Evolutionary conservation across 768 basidiomycete species (phyloP).

Genomic region (Suillus cothurnatus): DNA sequence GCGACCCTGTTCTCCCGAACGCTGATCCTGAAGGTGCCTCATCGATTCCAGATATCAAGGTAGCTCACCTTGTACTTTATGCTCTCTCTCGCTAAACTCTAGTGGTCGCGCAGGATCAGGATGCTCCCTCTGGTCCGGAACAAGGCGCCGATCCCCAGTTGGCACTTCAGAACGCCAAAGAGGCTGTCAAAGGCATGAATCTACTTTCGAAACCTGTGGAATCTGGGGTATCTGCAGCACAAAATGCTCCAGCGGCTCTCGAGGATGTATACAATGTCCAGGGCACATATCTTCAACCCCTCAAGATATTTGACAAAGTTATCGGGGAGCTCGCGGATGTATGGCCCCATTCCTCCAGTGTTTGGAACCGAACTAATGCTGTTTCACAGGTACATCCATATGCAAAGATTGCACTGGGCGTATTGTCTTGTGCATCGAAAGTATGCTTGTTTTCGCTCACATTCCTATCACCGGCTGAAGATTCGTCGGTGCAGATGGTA

Average conservation of each 20-base stretch:
- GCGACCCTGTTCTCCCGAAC: background rate
- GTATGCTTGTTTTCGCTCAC: background rate
- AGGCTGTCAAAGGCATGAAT: too few relatives aligned
- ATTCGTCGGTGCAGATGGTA: background rate
- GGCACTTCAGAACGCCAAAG: too few relatives aligned
- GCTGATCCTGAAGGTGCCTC: background rate
- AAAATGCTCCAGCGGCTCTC: too few relatives aligned
- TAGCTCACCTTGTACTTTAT: background rate
- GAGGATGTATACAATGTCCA: too few relatives aligned
- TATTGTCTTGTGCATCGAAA: background rate
- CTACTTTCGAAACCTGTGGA: too few relatives aligned
- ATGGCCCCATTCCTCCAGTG: background rate
- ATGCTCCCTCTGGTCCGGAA: background rate
- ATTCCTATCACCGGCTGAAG: too few relatives aligned
- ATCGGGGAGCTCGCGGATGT: background rate
- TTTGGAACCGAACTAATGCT: background rate
- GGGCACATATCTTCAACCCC: too few relatives aligned
- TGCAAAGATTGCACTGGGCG: constrained; percentile 3
- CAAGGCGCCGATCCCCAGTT: too few relatives aligned
- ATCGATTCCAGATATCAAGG: background rate
- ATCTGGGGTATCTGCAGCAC: too few relatives aligned
- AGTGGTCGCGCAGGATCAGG: background rate
- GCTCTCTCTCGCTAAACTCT: background rate
- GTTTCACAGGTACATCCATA: constrained; percentile 7
- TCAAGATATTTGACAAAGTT: background rate